These are phyloP conservation scores for Solanum pimpinellifolium DNA, from an alignment of 257 asterid species.

Conservation along the genomic window DNA sequence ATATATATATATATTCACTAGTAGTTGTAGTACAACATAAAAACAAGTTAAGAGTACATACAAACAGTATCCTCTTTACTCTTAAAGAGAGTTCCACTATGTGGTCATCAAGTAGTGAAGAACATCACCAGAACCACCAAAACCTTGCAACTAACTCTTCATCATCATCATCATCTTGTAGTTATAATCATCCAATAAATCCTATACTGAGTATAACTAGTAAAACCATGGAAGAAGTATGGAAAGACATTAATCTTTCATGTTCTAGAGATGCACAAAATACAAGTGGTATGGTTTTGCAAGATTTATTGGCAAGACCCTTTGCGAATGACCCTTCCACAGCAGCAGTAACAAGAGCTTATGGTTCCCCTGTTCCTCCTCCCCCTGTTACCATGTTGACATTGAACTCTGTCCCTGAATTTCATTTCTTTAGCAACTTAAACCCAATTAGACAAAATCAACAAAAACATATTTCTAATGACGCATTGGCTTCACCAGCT, in stretches of 20 bases:
- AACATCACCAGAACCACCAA: not conserved
- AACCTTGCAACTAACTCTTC: not conserved
- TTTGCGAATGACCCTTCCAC: constrained; percentile 14
- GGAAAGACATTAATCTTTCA: constrained; percentile 49
- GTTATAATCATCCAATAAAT: not conserved
- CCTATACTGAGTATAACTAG: not conserved
- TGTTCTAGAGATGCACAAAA: not conserved
- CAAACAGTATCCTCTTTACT: not conserved
- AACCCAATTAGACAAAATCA: not conserved
- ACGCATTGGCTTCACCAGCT: not conserved
- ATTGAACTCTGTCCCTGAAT: constrained; percentile 26
- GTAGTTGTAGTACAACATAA: not conserved
- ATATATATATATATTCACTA: too few relatives aligned
- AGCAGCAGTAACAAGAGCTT: not conserved
- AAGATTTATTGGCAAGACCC: constrained; percentile 45
- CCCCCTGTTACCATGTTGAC: constrained; percentile 37
- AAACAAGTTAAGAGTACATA: not conserved
- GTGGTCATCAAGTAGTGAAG: not conserved
- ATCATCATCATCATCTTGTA: not conserved
- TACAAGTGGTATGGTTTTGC: constrained; percentile 22
- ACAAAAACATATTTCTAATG: not conserved
- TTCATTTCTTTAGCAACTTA: constrained; percentile 8
- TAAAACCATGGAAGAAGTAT: constrained; percentile 57
- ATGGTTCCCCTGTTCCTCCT: not conserved
- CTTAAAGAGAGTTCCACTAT: not conserved